Evolutionary conservation across 139 green algal species (phyloP), one percentile per base, ranked within the genome.

Genomic region (Chlorella sp.): DNA sequence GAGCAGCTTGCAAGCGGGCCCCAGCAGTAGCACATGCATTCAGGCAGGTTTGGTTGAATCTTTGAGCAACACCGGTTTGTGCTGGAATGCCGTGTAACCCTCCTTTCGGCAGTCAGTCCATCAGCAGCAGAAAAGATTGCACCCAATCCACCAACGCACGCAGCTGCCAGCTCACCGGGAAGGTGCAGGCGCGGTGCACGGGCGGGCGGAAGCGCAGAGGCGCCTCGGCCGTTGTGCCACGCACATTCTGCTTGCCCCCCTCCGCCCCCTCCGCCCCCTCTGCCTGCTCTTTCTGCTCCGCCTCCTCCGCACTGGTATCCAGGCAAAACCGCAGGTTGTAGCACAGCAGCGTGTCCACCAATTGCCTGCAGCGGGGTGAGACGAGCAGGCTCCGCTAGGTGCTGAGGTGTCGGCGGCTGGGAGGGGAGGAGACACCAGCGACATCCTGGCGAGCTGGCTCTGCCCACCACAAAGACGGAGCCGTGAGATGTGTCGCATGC

Each of bases 261-360:
- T 42, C 86, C 26, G 57, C 68, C 30, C 21, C 30, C 42, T 82
- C 42, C 32, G 32, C 61, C 66, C 12, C 24, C 82, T 68, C 15
- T 88, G 0, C 26, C 88, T 39, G 60, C 69, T 3, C 86, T 61
- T 90, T 83, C 16, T 90, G 53, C 77, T 79, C 81, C 22, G 92
- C 90, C 66, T 96, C 89, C 83, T 89, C 89, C 86, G 84, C 39
- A 9, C n/a, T 48, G 1, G 84, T 4, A 3, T 88, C 66, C 16
- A 88, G 42, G 84, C 84, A 53, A 68, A 95, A 97, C 1, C 77
- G 93, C 42, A 98, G 71, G 39, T 93, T 94, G 71, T 96, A 96
- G n/a, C 87, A 77, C 66, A 96, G 69, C 94, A 98, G 93, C 14
- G 93, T 48, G n/a, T 68, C 82, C 37, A 96, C 93, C 78, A 96